phyloP scores from a whole-genome alignment of 768 basidiomycete genomes.

The Ephemerocybe angulata region DNA sequence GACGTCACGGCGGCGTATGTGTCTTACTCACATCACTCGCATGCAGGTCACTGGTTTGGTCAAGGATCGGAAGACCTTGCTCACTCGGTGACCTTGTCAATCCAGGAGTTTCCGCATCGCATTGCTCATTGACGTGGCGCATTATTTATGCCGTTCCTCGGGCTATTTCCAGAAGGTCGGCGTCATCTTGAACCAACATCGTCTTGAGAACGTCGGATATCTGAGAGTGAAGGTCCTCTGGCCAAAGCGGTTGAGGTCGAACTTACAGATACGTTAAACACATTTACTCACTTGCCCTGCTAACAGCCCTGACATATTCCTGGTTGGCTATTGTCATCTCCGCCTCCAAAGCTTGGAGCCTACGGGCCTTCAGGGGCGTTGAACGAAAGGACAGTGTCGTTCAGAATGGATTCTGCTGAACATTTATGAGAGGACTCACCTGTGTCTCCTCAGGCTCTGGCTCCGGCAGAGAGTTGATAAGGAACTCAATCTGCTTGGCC shows the following conservation, averaged over 20 bases:
- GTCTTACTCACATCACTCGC: no score
- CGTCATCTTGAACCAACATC: constrained; percentile 55
- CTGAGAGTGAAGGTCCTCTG: constrained; percentile 60
- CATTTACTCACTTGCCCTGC: constrained; percentile 58
- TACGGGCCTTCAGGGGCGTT: constrained; percentile 47
- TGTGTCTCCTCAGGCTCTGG: constrained; percentile 78
- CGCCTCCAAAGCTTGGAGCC: constrained; percentile 63
- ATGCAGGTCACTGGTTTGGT: no score
- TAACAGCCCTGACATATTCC: constrained; percentile 70
- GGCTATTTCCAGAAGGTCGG: constrained; percentile 4
- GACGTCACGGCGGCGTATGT: no score
- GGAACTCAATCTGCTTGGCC: constrained; percentile 84
- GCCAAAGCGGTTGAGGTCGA: neutral
- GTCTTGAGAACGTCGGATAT: constrained; percentile 53
- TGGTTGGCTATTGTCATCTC: constrained; percentile 71
- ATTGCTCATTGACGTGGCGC: no score
- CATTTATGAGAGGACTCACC: constrained; percentile 32
- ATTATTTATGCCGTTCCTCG: neutral
- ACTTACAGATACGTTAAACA: neutral
- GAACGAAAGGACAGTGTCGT: neutral
- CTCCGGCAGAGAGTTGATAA: constrained; percentile 75
- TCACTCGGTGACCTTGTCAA: no score
- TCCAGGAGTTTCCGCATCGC: no score
- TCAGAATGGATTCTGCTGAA: neutral
- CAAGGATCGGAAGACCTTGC: no score